Base-by-base conservation (phyloP, 495 filamentous ascomycete species). In the Penicillium tannophilum region DNA sequence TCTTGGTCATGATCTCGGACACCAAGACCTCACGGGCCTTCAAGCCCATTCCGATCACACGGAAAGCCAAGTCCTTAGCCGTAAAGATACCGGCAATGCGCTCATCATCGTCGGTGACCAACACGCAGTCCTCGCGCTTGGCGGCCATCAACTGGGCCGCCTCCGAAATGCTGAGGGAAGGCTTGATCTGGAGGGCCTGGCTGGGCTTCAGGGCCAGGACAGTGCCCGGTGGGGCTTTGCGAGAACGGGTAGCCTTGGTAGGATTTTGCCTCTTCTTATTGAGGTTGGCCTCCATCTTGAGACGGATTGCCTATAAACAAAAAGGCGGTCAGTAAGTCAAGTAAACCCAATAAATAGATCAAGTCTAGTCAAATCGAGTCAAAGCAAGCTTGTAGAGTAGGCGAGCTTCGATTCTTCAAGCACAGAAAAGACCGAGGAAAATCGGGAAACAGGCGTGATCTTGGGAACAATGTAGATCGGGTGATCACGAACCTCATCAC, bases 1-100 rank as follows among this genome's bases (percentile, higher is more conserved):
- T 99, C 81, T 97, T 97, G 63, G 94, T 99, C 94, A 99, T 99
- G 72, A 99, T 99, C 61, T 97, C 92, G 53, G 90, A 89, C 65
- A 99, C 97, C 7, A 90, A 96, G 61, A 98, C 86, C 68, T 87
- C 88, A 67, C 84, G 87, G 10, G 94, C 90, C 77, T 96, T 95
- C 63, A 95, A 79, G n/a, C 95, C 95, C 36, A 88, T 85, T 51
- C 93, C 94, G 12, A 99, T 92, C 11, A 99, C 94, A 55, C 94
- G 87, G 78, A 97, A 99, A 1, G 94, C 94, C 63, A 99, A 82
- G 79, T 99, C 94, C 81, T 99, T 99, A 35, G 94, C 94, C 3
- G 94, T 99, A 74, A 99, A 99, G 64, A 99, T 99, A 74, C 94
- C 94, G 11, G 94, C 88, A 72, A 99, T 98, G 8, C 94, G 83